phyloP scores from a whole-genome alignment of 2,329 filamentous ascomycete species.

The Tricladium varicosporioides region DNA sequence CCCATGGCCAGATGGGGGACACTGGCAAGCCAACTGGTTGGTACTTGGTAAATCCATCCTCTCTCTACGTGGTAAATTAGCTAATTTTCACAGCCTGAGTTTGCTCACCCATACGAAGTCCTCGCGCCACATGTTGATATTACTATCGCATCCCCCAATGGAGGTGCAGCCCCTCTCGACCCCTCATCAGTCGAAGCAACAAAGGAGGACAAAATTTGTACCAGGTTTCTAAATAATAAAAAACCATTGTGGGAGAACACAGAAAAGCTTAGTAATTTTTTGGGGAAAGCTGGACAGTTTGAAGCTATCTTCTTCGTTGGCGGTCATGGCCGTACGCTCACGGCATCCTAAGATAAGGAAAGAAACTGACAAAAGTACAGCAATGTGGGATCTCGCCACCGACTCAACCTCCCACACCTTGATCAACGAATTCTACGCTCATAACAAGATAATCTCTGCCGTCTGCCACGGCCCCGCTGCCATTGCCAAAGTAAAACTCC shows the following conservation, averaged over 20 bases:
- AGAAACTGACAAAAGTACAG: neutral
- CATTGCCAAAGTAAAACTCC: constrained; percentile 54
- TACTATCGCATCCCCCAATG: constrained; percentile 42
- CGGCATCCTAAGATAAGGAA: constrained; percentile 20
- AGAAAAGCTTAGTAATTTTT: constrained; percentile 43
- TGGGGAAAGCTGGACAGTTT: constrained; percentile 46
- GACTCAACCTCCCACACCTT: constrained; percentile 54
- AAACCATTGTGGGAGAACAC: constrained; percentile 50
- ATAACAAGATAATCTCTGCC: constrained; percentile 62
- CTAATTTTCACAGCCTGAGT: constrained; percentile 40
- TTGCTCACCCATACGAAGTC: constrained; percentile 44
- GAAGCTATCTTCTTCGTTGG: constrained; percentile 57
- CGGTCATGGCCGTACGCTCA: constrained; percentile 50
- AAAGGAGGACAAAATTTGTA: constrained; percentile 38
- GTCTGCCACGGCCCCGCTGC: constrained; percentile 69
- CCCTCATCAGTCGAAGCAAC: constrained; percentile 40
- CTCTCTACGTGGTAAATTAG: neutral
- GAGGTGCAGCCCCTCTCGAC: constrained; percentile 43
- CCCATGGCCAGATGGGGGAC: constrained; percentile 32
- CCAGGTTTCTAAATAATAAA: constrained; percentile 43
- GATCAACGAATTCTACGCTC: constrained; percentile 58
- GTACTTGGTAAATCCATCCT: constrained; percentile 47
- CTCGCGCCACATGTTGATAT: constrained; percentile 40
- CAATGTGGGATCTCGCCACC: constrained; percentile 41
- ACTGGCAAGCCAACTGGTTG: constrained; percentile 48